Conservation (phyloP, 768 basidiomycete species). For the Myochromella boudieri region DNA sequence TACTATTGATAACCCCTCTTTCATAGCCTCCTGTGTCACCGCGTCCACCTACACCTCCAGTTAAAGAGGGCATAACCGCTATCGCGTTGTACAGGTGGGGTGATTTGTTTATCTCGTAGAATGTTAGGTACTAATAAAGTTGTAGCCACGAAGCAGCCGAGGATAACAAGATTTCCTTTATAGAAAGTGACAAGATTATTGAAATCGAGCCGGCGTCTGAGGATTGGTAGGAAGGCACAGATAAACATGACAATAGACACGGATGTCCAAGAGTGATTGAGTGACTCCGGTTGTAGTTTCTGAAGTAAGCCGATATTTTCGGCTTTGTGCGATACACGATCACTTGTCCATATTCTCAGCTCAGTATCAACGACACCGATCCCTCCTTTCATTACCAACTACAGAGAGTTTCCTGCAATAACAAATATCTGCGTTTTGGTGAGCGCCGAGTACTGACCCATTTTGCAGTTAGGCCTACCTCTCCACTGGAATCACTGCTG, state of each 20-base stretch:
- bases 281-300: no score
- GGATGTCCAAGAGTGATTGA: no score
- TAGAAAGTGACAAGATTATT: constrained; percentile 76
- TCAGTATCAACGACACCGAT: no score
- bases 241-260: constrained; percentile 47
- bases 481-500: constrained; percentile 43
- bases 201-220: constrained; percentile 80
- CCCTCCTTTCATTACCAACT: no score
- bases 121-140: constrained; percentile 3
- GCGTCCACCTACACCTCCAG: constrained; percentile 47
- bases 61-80: constrained; percentile 60
- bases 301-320: no score
- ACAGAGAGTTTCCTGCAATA: no score
- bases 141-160: constrained; percentile 82
- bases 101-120: constrained; percentile 13
- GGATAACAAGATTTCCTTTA: constrained; percentile 88
- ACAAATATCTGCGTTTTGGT: no score
- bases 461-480: constrained; percentile 34
- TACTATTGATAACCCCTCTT: no score
- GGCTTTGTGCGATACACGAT: no score
- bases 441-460: no score
- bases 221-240: constrained; percentile 87
- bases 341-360: no score
- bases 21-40: constrained; percentile 41
- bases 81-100: constrained; percentile 74